Conservation (phyloP, 495 filamentous ascomycete species). For the Thozetella sp. region DNA sequence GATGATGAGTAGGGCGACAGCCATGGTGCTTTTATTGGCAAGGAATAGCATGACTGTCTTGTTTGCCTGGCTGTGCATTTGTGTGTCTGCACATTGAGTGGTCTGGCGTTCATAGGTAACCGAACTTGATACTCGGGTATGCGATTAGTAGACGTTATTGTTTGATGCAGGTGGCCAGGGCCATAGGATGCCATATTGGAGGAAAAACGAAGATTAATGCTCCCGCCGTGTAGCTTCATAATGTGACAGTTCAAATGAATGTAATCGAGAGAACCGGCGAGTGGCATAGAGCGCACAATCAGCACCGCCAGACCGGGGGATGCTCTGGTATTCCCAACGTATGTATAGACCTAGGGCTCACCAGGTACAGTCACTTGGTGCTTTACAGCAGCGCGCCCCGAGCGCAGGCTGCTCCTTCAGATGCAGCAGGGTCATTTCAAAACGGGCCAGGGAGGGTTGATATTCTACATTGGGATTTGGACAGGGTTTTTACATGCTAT, state of each 20-base stretch:
- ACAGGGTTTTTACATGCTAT: background rate
- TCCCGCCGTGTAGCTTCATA: too few relatives aligned
- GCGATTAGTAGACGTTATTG: background rate
- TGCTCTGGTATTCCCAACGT: too few relatives aligned
- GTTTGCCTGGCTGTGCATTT: background rate
- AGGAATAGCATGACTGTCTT: background rate
- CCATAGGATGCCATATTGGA: conserved; percentile 4
- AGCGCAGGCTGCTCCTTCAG: too few relatives aligned
- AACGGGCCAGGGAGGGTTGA: too few relatives aligned
- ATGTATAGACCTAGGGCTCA: too few relatives aligned
- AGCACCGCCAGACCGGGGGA: too few relatives aligned
- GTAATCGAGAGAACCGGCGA: too few relatives aligned
- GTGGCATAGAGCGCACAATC: too few relatives aligned
- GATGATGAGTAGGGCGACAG: conserved; percentile 9
- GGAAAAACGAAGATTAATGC: conserved; percentile 3
- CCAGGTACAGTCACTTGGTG: too few relatives aligned
- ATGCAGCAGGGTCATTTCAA: too few relatives aligned
- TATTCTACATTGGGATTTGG: background rate
- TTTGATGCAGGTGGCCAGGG: background rate
- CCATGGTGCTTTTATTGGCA: background rate
- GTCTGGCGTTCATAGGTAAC: conserved; percentile 3
- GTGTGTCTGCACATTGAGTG: background rate
- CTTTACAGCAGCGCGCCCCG: too few relatives aligned
- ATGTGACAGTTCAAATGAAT: too few relatives aligned
- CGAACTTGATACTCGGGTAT: background rate